These are phyloP conservation scores for Cladosporium colombiae DNA, from an alignment of 2,329 filamentous ascomycete species.

Conservation along the genomic window DNA sequence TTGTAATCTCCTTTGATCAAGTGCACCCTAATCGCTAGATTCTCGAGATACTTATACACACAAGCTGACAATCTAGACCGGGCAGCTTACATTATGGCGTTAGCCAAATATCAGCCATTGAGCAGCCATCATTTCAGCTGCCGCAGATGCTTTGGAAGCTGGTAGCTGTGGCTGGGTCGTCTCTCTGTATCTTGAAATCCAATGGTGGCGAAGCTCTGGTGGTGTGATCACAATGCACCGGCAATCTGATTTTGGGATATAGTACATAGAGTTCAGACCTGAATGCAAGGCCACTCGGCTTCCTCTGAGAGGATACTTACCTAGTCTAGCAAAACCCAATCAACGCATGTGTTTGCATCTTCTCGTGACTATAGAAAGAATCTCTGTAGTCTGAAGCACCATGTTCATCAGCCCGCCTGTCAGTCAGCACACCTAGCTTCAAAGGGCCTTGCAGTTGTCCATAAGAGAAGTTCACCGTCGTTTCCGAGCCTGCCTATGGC, in stretches of 20 bases:
- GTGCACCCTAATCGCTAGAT: not conserved
- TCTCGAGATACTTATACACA: not conserved
- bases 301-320: no score
- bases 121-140: not conserved
- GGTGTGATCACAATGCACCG: not conserved
- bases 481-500: not conserved
- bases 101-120: not conserved
- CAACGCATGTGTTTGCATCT: not conserved
- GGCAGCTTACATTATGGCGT: not conserved
- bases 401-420: not conserved
- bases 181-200: not conserved
- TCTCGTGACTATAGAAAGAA: not conserved
- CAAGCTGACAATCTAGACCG: not conserved
- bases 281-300: not conserved
- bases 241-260: not conserved
- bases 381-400: not conserved
- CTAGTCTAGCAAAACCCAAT: not conserved
- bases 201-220: not conserved
- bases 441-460: not conserved
- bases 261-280: not conserved
- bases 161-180: not conserved
- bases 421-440: not conserved
- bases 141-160: not conserved
- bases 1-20: not conserved
- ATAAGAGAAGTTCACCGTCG: not conserved